Base-by-base conservation (phyloP, 495 filamentous ascomycete genomes). In the Daldinia bambusicola region DNA sequence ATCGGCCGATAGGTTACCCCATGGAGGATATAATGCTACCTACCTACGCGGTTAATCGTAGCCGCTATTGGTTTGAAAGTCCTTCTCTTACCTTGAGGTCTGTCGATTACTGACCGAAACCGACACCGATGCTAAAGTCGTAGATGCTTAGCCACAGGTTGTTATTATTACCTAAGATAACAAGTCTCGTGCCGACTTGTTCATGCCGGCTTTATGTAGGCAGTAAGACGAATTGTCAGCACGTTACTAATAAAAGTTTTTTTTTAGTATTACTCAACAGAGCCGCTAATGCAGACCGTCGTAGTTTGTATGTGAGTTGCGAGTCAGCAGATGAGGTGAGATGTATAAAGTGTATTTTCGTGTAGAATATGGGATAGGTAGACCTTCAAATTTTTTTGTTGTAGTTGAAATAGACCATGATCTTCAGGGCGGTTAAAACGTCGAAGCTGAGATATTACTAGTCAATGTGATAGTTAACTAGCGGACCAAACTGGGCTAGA, bases 161-260 rank as follows among this genome's bases (percentile, higher is more conserved):
- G 30, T 34, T 40, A 20, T 34, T 45, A 63, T 63, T 34, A 55
- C 55, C 43, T 52, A 34, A 63, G 36, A 57, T 20, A 37, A 41
- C 13, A 63, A 58, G 63, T 71, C 63, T 71, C 68, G 68, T 66
- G 63, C 55, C 45, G 48, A 45, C 34, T 40, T 55, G 34, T 70
- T 55, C 59, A 66, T 67, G 60, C 48, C 36, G 63, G 63, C 37
- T 55, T 13, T 45, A 50, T 55, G 16, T 55, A 20, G 45, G 61
- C 41, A 37, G 53, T 56, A 56, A 37, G 53, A 32, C 16, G 70
- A 65, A 59, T 65, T 55, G 61, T 68, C 65, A 65, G 65, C 64
- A 20, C 32, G 48, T 51, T 41, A 20, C 43, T 48, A 20, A 48
- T 48, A 22, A 8, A 48, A 3, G 1, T 26, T 26, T 26, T 26